Evolutionary conservation across 1,284 basidiomycete species (phyloP).

Genomic region (Polyporus tsugae): DNA sequence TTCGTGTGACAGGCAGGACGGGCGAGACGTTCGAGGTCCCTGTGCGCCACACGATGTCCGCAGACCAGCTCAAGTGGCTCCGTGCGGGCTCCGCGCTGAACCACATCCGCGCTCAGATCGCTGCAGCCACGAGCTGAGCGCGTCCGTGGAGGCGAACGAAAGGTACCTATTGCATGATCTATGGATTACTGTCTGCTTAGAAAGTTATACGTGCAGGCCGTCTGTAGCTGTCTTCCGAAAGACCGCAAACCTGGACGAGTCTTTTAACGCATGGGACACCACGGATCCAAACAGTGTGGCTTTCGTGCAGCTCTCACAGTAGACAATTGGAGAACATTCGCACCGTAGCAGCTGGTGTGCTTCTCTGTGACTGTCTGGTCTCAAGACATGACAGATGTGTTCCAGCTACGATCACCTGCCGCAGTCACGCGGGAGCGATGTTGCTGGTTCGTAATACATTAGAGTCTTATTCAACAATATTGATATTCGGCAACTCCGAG

Average conservation of each 20-base stretch:
- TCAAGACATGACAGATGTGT: too few relatives aligned
- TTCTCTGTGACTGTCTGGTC: too few relatives aligned
- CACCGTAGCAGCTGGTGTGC: too few relatives aligned
- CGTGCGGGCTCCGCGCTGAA: slow-evolving; percentile 89
- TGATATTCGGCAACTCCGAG: neutral
- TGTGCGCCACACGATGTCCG: slow-evolving; percentile 89
- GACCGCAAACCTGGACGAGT: too few relatives aligned
- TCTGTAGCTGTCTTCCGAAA: too few relatives aligned
- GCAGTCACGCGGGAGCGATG: too few relatives aligned
- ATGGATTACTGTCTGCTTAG: neutral
- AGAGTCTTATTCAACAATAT: neutral
- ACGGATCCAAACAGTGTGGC: too few relatives aligned
- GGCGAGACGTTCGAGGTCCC: slow-evolving; percentile 67
- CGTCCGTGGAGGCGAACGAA: slow-evolving; percentile 4
- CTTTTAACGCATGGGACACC: too few relatives aligned
- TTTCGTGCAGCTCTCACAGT: too few relatives aligned
- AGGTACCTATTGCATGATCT: slow-evolving; percentile 17
- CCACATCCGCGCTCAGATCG: slow-evolving; percentile 70
- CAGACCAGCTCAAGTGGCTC: slow-evolving; percentile 90
- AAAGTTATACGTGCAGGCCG: neutral
- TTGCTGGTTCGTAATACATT: too few relatives aligned
- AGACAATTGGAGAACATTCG: too few relatives aligned
- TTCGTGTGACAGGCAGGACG: slow-evolving; percentile 75
- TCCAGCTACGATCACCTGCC: too few relatives aligned
- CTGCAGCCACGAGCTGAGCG: slow-evolving; percentile 17